Evolutionary conservation across 1,284 basidiomycete genomes (phyloP).

Genomic region (Vanrija humicola): DNA sequence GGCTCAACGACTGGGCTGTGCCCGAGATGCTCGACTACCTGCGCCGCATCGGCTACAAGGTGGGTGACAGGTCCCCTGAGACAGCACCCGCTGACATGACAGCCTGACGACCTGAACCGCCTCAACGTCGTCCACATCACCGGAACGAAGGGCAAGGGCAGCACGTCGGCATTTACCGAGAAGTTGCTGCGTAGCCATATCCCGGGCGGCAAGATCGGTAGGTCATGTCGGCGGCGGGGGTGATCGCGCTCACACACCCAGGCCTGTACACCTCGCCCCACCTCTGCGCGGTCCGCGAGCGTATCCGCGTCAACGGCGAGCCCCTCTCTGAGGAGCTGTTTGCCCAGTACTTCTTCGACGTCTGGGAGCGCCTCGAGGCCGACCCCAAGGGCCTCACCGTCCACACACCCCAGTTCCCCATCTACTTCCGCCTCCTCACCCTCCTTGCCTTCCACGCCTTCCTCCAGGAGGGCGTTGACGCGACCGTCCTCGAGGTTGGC

Average conservation of each 20-base stretch:
- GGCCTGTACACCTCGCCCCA: constrained; percentile 98
- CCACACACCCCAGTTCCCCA: constrained; percentile 62
- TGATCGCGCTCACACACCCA: constrained; percentile 19
- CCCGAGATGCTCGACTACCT: constrained; percentile 90
- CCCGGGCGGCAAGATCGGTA: constrained; percentile 34
- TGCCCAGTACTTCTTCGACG: constrained; percentile 88
- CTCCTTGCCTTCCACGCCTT: constrained; percentile 91
- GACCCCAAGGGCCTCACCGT: constrained; percentile 57
- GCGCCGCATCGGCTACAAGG: constrained; percentile 77
- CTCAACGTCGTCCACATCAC: constrained; percentile 96
- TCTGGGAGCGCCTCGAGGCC: constrained; percentile 83
- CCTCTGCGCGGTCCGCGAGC: constrained; percentile 89
- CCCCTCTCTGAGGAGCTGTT: constrained; percentile 87
- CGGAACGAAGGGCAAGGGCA: constrained; percentile 98
- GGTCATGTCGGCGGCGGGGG: constrained; percentile 2
- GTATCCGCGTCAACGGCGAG: constrained; percentile 87
- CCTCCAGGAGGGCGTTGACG: constrained; percentile 65
- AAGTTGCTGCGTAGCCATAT: constrained; percentile 40
- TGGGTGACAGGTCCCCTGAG: constrained; percentile 46
- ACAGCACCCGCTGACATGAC: background rate
- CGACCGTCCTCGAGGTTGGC: constrained; percentile 93
- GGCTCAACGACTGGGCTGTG: constrained; percentile 67
- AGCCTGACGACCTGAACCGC: constrained; percentile 77
- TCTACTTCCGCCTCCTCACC: constrained; percentile 93
- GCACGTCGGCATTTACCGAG: constrained; percentile 87